Evolutionary conservation across 2,329 filamentous ascomycete genomes (phyloP).

Genomic region (Lecanicillium sp.): DNA sequence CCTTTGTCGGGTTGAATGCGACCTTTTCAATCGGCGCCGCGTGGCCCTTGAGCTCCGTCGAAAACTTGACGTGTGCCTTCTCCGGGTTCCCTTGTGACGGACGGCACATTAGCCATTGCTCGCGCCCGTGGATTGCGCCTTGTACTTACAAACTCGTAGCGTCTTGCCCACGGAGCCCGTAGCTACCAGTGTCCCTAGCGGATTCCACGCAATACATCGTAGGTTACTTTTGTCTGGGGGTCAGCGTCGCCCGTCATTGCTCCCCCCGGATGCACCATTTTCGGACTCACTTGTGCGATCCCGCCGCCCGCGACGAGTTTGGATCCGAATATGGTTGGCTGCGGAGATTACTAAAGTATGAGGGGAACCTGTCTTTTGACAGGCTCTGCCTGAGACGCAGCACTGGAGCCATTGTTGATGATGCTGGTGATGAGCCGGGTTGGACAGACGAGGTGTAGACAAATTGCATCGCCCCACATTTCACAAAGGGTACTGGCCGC

Average conservation of each 20-base stretch:
- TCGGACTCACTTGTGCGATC: conserved; percentile 21
- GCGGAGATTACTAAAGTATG: conserved; percentile 59
- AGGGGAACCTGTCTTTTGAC: conserved; percentile 62
- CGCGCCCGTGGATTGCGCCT: background rate
- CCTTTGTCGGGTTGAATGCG: conserved; percentile 69
- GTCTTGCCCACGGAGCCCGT: conserved; percentile 67
- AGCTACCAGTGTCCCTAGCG: conserved; percentile 73
- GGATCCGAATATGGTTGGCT: conserved; percentile 65
- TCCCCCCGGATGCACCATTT: too few relatives aligned
- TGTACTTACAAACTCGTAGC: conserved; percentile 60
- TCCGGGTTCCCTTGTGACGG: conserved; percentile 63
- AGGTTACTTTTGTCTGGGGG: conserved; percentile 39
- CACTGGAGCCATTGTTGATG: conserved; percentile 29
- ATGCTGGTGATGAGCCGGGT: too few relatives aligned
- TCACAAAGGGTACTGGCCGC: too few relatives aligned
- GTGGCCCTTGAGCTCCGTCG: conserved; percentile 67
- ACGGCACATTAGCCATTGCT: conserved; percentile 1
- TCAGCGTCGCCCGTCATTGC: conserved; percentile 13
- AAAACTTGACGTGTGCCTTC: conserved; percentile 63
- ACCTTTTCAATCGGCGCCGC: conserved; percentile 62
- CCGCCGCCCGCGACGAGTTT: conserved; percentile 41
- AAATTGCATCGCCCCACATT: too few relatives aligned
- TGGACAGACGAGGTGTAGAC: too few relatives aligned
- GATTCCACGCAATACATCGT: conserved; percentile 82
- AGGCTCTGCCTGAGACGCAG: conserved; percentile 44